Evolutionary conservation across 768 basidiomycete species (phyloP).

Genomic region (Tricholoma furcatifolium): DNA sequence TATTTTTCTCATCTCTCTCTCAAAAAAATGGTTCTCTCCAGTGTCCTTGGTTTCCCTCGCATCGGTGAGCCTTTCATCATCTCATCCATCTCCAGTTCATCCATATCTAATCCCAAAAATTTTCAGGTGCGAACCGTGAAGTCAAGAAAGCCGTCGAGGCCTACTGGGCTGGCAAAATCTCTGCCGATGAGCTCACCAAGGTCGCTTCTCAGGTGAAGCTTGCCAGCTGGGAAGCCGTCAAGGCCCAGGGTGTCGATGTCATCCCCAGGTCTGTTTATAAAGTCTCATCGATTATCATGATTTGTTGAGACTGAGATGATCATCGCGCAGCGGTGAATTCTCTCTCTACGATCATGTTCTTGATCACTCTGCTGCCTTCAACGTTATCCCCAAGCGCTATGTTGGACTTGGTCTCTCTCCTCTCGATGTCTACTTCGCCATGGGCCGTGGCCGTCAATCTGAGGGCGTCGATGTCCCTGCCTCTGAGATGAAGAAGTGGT

Average conservation of each 20-base stretch:
- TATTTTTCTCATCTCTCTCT: constrained; percentile 18
- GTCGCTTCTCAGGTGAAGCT: constrained; percentile 86
- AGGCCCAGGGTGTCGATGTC: constrained; percentile 82
- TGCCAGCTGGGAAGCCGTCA: constrained; percentile 83
- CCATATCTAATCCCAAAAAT: not conserved
- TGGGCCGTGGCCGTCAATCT: constrained; percentile 97
- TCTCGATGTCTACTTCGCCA: constrained; percentile 97
- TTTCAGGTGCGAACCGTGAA: constrained; percentile 85
- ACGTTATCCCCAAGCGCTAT: constrained; percentile 95
- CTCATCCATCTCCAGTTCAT: not conserved
- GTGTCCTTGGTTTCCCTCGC: constrained; percentile 91
- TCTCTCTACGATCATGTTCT: constrained; percentile 98
- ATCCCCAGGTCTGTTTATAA: constrained; percentile 75
- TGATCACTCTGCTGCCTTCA: constrained; percentile 95
- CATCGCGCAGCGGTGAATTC: constrained; percentile 83
- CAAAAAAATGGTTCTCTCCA: constrained; percentile 69
- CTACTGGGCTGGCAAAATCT: constrained; percentile 94
- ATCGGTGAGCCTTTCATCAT: constrained; percentile 54
- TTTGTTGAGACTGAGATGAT: constrained; percentile 14
- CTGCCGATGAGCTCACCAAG: constrained; percentile 85
- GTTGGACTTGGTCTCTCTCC: constrained; percentile 79
- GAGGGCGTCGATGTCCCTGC: constrained; percentile 95
- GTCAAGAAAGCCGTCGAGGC: constrained; percentile 98
- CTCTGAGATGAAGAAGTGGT: constrained; percentile 99
- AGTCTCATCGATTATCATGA: constrained; percentile 16